Evolutionary conservation across 768 basidiomycete genomes (phyloP).

Genomic region (Antrodiella citrinella): DNA sequence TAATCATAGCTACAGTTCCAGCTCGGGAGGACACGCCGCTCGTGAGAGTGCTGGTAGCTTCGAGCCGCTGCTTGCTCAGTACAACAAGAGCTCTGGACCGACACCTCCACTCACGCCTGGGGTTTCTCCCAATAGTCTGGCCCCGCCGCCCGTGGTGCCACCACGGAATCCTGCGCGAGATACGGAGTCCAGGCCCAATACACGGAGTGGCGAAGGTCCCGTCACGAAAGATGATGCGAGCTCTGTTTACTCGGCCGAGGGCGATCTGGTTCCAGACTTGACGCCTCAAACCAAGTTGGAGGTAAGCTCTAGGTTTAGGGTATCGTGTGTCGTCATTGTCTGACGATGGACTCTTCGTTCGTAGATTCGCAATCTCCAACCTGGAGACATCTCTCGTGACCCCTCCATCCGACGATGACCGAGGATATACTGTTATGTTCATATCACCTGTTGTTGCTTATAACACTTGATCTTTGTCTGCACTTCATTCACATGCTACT

Average conservation of each 20-base stretch:
- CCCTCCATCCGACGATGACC: conserved; percentile 5
- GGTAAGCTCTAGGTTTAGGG: background rate
- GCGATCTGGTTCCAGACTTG: conserved; percentile 10
- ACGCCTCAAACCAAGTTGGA: conserved; percentile 12
- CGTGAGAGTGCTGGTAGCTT: conserved; percentile 49
- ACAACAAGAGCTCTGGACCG: conserved; percentile 7
- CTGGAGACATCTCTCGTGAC: conserved; percentile 17
- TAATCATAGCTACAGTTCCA: conserved; percentile 19
- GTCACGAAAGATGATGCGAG: conserved; percentile 10
- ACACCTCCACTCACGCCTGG: conserved; percentile 15
- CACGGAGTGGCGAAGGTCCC: conserved; percentile 1
- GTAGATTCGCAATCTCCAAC: conserved; percentile 17
- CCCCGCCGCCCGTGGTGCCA: conserved; percentile 7
- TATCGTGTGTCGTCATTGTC: background rate
- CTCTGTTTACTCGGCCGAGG: conserved; percentile 15
- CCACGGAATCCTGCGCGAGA: conserved; percentile 14
- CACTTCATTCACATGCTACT: no score
- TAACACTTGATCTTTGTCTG: no score
- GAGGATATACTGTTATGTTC: no score
- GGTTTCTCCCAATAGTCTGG: conserved; percentile 6
- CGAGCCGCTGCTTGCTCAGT: conserved; percentile 45
- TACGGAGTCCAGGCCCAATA: background rate
- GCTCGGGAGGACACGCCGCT: conserved; percentile 31
- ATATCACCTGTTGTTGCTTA: no score
- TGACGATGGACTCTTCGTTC: background rate